Conservation (phyloP, 768 basidiomycete species). For the Phanerochaete sordida region DNA sequence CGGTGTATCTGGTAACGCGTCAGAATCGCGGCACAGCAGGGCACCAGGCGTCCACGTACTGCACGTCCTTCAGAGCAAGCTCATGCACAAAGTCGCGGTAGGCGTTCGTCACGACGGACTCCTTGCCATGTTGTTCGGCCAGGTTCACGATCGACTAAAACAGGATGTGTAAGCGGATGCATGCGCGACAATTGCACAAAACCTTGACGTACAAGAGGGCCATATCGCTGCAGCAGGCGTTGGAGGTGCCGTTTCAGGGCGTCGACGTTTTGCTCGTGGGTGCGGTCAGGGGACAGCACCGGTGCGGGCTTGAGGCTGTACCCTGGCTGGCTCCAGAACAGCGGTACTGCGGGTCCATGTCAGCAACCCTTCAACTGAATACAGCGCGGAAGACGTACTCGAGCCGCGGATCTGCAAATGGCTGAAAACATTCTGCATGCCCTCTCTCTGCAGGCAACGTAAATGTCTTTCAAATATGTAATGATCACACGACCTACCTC, state of each 20-base stretch:
- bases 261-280: conserved; percentile 66
- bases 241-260: conserved; percentile 73
- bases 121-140: conserved; percentile 88
- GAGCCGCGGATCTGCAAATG: conserved; percentile 93
- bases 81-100: conserved; percentile 69
- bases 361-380: not conserved
- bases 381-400: conserved; percentile 43
- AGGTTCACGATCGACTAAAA: conserved; percentile 79
- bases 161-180: not conserved
- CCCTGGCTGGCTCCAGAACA: conserved; percentile 90
- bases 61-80: conserved; percentile 49
- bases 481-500: conserved; percentile 46
- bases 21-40: not conserved
- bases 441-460: conserved; percentile 55
- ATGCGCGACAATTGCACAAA: not conserved
- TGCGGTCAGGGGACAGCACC: conserved; percentile 66
- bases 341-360: conserved; percentile 57
- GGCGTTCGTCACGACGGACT: conserved; percentile 72
- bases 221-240: conserved; percentile 63
- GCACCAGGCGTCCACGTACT: conserved; percentile 35
- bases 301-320: conserved; percentile 89
- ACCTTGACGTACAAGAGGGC: conserved; percentile 59
- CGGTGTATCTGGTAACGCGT: conserved; percentile 51
- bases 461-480: not conserved
- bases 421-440: conserved; percentile 73